These are phyloP conservation scores for Wickerhamiella shivajii DNA, from an alignment of 805 yeast species.

Conservation along the genomic window DNA sequence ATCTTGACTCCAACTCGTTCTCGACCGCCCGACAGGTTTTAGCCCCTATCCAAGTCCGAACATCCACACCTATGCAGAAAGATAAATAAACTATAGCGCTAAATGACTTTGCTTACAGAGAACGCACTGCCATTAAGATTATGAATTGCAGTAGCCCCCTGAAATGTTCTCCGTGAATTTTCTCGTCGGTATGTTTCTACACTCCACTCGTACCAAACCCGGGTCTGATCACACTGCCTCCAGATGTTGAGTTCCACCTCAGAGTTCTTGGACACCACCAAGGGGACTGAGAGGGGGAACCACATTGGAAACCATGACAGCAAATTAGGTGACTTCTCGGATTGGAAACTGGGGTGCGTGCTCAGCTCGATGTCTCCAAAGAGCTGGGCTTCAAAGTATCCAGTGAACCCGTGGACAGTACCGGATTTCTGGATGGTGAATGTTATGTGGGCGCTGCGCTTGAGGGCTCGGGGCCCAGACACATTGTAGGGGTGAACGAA, in stretches of 20 bases:
- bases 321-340: slow-evolving; percentile 29
- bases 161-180: no score
- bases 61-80: no score
- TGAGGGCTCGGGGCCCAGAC: slow-evolving; percentile 1
- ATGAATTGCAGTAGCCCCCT: no score
- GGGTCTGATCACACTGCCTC: slow-evolving; percentile 29
- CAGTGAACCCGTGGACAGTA: slow-evolving; percentile 57
- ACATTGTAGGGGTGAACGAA: slow-evolving; percentile 38
- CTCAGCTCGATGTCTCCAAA: slow-evolving; percentile 44
- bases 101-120: no score
- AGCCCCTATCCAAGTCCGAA: no score
- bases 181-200: slow-evolving; percentile 10
- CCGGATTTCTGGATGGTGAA: slow-evolving; percentile 37
- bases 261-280: slow-evolving; percentile 38
- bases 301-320: slow-evolving; percentile 57
- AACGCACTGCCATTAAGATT: no score
- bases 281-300: slow-evolving; percentile 45
- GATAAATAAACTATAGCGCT: no score
- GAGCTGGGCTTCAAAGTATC: slow-evolving; percentile 59
- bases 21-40: no score
- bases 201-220: slow-evolving; percentile 56
- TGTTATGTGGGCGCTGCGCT: slow-evolving; percentile 21
- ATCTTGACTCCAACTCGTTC: no score
- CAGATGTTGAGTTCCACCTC: slow-evolving; percentile 39
- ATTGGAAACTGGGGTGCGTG: slow-evolving; percentile 30